These are phyloP conservation scores for Chaetomium globosum DNA, from an alignment of 2,329 filamentous ascomycete species.

Conservation along the genomic window DNA sequence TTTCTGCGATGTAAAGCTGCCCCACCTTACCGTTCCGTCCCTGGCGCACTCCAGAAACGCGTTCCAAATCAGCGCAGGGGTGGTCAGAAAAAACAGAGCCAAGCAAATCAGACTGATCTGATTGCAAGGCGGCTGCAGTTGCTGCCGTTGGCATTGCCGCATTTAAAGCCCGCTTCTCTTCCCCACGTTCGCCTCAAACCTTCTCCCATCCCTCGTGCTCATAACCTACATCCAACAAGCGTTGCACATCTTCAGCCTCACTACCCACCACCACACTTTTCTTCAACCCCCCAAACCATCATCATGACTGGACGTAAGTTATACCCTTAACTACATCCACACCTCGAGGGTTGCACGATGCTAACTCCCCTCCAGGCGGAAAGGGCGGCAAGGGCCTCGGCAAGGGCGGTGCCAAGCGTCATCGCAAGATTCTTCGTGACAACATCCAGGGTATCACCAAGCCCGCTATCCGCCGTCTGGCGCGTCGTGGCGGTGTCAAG, in stretches of 20 bases:
- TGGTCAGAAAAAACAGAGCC: constrained; percentile 24
- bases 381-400: constrained; percentile 98
- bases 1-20: not conserved
- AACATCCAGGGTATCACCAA: constrained; percentile 99
- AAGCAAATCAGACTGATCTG: constrained; percentile 24
- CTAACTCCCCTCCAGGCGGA: constrained; percentile 64
- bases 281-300: constrained; percentile 41
- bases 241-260: constrained; percentile 34
- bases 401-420: constrained; percentile 98
- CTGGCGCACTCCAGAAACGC: constrained; percentile 18
- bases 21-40: constrained; percentile 11
- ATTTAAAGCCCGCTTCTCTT: constrained; percentile 37
- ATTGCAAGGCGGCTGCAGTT: constrained; percentile 17
- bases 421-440: constrained; percentile 98
- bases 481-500: constrained; percentile 99
- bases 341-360: constrained; percentile 39
- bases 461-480: constrained; percentile 97
- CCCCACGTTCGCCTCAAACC: constrained; percentile 36
- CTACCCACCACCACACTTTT: constrained; percentile 38
- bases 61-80: constrained; percentile 35
- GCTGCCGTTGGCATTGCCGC: constrained; percentile 16
- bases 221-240: constrained; percentile 23
- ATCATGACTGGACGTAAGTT: constrained; percentile 70
- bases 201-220: constrained; percentile 21
- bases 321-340: constrained; percentile 3